Base-by-base conservation (phyloP, 768 basidiomycete genomes). In the Pulveroboletus sp. region DNA sequence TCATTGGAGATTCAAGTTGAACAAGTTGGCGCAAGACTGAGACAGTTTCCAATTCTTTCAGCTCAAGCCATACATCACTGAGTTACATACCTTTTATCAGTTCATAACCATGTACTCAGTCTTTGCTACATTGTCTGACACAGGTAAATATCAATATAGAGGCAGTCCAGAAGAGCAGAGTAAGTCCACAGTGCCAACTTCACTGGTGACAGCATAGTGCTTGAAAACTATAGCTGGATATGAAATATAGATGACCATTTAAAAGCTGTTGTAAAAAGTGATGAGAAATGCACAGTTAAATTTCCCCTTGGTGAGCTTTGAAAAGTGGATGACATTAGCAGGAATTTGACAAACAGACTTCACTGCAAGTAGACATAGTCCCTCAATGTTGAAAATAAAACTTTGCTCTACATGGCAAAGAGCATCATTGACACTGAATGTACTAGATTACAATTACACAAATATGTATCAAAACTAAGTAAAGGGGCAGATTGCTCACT, bases 331-430 rank as follows among this genome's bases (percentile, higher is more conserved):
- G 61, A 79, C 50, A 62, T 77, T 71, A 13, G 53, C 53, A 63
- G 64, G 60, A 57, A 54, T 72, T 9, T 65, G 69, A 56, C 50
- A 39, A 14, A 76, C 67, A 24, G 75, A 71, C 63, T 72, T n/a
- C 8, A 74, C 75, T 50, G 74, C 72, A 61, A 78, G 72, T 63
- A 65, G 71, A 47, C 45, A 13, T 23, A 49, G 34, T 69, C 64
- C 26, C n/a, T 67, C 62, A 68, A 72, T 68, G 40, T 77, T 45
- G 66, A 78, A 77, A 13, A 55, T 63, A 47, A 30, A 67, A 45
- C 60, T 74, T 46, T 73, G 76, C 66, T 80, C 76, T 65, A 51
- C 59, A 53, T 56, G 75, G 59, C 75, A 76, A 71, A 77, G 74
- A 50, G 42, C 69, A 50, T 74, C 62, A 63, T 77, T 76, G 57